Conservation (phyloP, 2,329 filamentous ascomycete genomes). For the Tolypocladium paradoxum region DNA sequence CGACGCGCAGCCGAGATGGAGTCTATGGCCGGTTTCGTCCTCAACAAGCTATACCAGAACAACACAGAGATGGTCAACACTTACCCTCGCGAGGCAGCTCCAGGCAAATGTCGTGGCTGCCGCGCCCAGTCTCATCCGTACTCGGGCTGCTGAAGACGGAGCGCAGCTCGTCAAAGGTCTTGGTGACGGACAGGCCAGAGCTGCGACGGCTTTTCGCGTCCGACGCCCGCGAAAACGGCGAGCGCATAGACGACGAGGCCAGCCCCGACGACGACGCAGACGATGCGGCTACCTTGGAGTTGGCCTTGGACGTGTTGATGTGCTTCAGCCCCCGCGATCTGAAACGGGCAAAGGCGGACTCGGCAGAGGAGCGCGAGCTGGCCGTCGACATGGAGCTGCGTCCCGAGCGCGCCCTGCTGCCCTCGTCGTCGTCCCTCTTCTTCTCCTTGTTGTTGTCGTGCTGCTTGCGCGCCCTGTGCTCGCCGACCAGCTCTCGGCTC, state of each 20-base stretch:
- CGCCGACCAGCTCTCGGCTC: conserved; percentile 39
- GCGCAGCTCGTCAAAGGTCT: neutral
- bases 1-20: neutral
- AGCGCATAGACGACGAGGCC: conserved; percentile 14
- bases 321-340: conserved; percentile 22
- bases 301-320: conserved; percentile 10
- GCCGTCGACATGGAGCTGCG: conserved; percentile 29
- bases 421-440: neutral
- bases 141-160: neutral
- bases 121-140: neutral
- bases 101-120: neutral
- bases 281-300: conserved; percentile 7
- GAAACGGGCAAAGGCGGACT: conserved; percentile 33
- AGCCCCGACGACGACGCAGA: conserved; percentile 10
- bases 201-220: conserved; percentile 13
- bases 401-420: conserved; percentile 10
- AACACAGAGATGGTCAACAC: neutral
- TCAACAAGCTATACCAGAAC: neutral
- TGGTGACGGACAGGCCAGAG: conserved; percentile 8
- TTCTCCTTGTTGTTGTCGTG: conserved; percentile 5
- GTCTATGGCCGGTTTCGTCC: neutral
- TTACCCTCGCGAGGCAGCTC: neutral
- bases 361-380: conserved; percentile 30
- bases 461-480: conserved; percentile 37
- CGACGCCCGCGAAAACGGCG: conserved; percentile 14